Conservation (phyloP, 2,329 filamentous ascomycete species). For the Botrytis paeoniae region DNA sequence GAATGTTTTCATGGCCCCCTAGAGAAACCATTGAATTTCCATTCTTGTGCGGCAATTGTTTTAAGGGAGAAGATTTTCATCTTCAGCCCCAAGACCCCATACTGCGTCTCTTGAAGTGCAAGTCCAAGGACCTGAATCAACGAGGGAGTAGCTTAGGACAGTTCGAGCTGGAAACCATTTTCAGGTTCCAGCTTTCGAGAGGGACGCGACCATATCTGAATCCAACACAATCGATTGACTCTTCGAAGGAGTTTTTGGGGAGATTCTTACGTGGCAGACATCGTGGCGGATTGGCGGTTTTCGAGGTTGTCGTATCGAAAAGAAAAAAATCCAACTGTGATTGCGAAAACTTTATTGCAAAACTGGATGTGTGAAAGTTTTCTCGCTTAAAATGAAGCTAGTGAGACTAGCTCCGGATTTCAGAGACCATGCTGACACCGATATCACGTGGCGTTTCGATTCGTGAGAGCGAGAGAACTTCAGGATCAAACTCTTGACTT, state of each 20-base stretch:
- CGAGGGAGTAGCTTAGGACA: constrained; percentile 63
- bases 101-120: constrained; percentile 57
- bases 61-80: constrained; percentile 66
- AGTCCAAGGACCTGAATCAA: constrained; percentile 47
- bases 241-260: constrained; percentile 26
- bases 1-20: constrained; percentile 26
- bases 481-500: constrained; percentile 45
- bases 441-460: background rate
- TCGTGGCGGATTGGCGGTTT: constrained; percentile 48
- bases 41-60: constrained; percentile 60
- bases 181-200: constrained; percentile 61
- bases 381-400: constrained; percentile 12
- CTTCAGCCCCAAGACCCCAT: constrained; percentile 80
- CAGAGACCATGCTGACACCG: no score
- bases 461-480: background rate
- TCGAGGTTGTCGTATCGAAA: constrained; percentile 37
- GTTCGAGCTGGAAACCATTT: constrained; percentile 72
- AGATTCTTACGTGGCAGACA: constrained; percentile 45
- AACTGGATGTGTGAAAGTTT: constrained; percentile 10
- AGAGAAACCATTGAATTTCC: constrained; percentile 36
- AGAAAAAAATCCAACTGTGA: constrained; percentile 11
- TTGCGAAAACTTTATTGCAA: background rate
- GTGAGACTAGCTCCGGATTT: background rate
- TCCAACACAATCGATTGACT: constrained; percentile 33
- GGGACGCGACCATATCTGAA: constrained; percentile 68